Conservation (phyloP, 106 monocot genomes). For the Platanthera zijinensis region DNA sequence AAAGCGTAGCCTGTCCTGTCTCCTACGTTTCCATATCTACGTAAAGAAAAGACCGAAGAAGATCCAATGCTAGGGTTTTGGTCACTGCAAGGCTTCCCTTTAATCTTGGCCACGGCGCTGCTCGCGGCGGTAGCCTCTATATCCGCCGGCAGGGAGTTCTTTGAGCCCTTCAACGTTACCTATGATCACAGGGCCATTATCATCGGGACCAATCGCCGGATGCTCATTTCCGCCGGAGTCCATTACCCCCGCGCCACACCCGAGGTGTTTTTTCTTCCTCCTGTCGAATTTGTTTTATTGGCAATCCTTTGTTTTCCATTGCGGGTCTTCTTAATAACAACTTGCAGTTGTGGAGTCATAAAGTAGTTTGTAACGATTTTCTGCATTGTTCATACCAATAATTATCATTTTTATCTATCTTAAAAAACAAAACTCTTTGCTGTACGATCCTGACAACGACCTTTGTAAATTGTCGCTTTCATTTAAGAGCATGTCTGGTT, state of each 20-base stretch:
- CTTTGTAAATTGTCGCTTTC: too few relatives aligned
- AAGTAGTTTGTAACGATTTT: neutral
- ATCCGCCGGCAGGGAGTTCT: constrained; percentile 26
- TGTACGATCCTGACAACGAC: too few relatives aligned
- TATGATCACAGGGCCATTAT: constrained; percentile 82
- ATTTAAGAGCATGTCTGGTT: too few relatives aligned
- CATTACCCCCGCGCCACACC: constrained; percentile 95
- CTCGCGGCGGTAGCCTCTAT: neutral
- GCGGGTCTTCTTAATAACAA: neutral
- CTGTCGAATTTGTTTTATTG: neutral
- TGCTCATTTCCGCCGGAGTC: constrained; percentile 90
- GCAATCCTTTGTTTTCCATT: neutral
- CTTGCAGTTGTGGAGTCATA: neutral
- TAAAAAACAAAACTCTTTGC: too few relatives aligned
- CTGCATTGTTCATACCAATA: too few relatives aligned
- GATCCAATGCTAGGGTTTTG: constrained; percentile 11
- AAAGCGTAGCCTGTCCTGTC: too few relatives aligned
- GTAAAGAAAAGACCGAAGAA: neutral
- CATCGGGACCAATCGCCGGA: constrained; percentile 69
- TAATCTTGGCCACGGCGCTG: constrained; percentile 4
- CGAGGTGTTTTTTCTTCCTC: constrained; percentile 23
- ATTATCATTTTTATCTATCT: too few relatives aligned
- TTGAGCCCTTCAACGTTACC: constrained; percentile 89
- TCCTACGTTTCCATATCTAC: neutral
- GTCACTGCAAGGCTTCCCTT: neutral